Evolutionary conservation across 2,329 filamentous ascomycete species (phyloP).

Genomic region (Sclerotinia glacialis): DNA sequence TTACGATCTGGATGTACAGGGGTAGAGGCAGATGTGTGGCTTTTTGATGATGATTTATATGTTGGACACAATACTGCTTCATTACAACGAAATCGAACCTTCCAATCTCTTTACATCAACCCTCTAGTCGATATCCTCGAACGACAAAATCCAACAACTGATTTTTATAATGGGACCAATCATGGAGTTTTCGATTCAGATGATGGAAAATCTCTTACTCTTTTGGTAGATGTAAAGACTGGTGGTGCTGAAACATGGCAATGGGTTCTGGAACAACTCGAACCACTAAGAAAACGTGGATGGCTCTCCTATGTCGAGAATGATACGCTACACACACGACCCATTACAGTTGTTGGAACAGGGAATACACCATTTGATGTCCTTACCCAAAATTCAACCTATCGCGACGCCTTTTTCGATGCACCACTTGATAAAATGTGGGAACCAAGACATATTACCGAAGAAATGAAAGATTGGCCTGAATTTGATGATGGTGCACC

Average conservation of each 20-base stretch:
- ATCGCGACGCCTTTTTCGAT: constrained; percentile 64
- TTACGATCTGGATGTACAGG: constrained; percentile 58
- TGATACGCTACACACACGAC: constrained; percentile 50
- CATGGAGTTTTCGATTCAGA: constrained; percentile 57
- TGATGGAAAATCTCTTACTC: constrained; percentile 53
- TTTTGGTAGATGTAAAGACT: constrained; percentile 71
- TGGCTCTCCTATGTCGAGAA: constrained; percentile 56
- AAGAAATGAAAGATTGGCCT: constrained; percentile 22
- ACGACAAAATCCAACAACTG: constrained; percentile 48
- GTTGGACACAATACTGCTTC: constrained; percentile 61
- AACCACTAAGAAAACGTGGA: constrained; percentile 56
- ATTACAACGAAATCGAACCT: constrained; percentile 55
- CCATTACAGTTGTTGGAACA: constrained; percentile 67
- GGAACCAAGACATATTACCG: constrained; percentile 33
- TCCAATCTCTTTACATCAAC: constrained; percentile 61
- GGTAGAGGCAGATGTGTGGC: constrained; percentile 69
- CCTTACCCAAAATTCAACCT: constrained; percentile 51
- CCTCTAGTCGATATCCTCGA: constrained; percentile 60
- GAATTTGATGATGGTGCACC: constrained; percentile 20
- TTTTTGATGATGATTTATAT: constrained; percentile 54
- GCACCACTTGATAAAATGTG: constrained; percentile 54
- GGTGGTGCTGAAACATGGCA: constrained; percentile 51
- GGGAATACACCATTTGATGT: constrained; percentile 61
- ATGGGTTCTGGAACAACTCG: constrained; percentile 53
- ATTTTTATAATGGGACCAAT: constrained; percentile 46